Conservation (phyloP, 2,329 filamentous ascomycete species). For the Cladosporium halotolerans region DNA sequence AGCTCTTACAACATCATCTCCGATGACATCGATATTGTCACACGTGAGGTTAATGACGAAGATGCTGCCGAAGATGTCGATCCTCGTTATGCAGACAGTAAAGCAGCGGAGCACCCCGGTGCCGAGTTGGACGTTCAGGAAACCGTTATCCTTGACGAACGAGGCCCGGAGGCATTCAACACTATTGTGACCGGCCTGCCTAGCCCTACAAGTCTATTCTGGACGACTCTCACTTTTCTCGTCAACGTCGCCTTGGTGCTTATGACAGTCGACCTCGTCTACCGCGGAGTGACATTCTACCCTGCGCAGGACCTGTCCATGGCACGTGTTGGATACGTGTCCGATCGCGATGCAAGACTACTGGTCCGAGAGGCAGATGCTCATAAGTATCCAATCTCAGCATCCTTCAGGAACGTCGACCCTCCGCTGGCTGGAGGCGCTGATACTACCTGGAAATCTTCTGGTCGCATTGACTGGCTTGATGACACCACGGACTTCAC, state of each 20-base stretch:
- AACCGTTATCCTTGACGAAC: constrained; percentile 54
- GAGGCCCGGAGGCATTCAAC: constrained; percentile 50
- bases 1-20: constrained; percentile 28
- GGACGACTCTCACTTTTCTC: constrained; percentile 50
- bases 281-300: constrained; percentile 63
- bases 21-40: constrained; percentile 32
- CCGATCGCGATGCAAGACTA: constrained; percentile 69
- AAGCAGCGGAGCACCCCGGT: constrained; percentile 35
- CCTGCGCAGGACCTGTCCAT: constrained; percentile 73
- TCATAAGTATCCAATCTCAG: constrained; percentile 64
- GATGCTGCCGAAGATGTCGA: constrained; percentile 15
- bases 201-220: constrained; percentile 59
- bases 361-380: constrained; percentile 78
- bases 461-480: constrained; percentile 57
- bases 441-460: constrained; percentile 61
- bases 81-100: constrained; percentile 22
- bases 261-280: constrained; percentile 71
- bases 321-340: constrained; percentile 80
- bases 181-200: constrained; percentile 73
- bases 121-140: constrained; percentile 56
- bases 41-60: constrained; percentile 33
- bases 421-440: constrained; percentile 13
- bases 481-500: constrained; percentile 80
- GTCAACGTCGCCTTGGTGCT: constrained; percentile 66
- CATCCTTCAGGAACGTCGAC: constrained; percentile 51